These are phyloP conservation scores for Hirsutella thompsonii DNA, from an alignment of 2,329 filamentous ascomycete genomes.

Conservation along the genomic window DNA sequence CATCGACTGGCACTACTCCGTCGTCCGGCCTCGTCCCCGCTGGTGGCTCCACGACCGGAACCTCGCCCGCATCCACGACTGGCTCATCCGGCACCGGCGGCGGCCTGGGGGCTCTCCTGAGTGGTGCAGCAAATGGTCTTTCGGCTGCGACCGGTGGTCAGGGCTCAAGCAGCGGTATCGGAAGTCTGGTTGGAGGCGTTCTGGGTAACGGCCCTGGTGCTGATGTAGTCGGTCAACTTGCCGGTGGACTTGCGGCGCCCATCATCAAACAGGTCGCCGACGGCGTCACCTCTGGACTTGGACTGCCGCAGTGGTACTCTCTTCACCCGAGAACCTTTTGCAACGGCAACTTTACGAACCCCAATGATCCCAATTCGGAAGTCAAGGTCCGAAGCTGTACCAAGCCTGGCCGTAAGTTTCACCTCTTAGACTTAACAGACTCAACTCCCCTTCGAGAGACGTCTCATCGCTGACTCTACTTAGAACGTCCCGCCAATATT, in stretches of 20 bases:
- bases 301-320: background rate
- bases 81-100: no score
- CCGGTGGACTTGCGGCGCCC: background rate
- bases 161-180: background rate
- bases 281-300: background rate
- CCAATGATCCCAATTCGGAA: background rate
- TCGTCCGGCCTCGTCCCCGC: no score
- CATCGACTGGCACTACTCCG: no score
- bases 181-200: background rate
- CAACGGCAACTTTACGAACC: background rate
- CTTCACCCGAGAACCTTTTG: background rate
- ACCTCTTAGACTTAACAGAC: background rate
- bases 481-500: background rate
- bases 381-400: background rate
- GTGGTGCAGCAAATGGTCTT: no score
- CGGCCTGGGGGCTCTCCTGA: no score
- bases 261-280: background rate
- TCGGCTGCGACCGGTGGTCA: background rate
- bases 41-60: no score
- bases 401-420: background rate
- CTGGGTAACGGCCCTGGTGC: background rate
- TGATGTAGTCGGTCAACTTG: background rate
- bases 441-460: background rate
- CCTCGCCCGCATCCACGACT: no score
- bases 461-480: background rate